Percentiles rank a stretch among this genome's conserved stretches.
phyloP scores from a whole-genome alignment of 2,329 filamentous ascomycete species.

The Hirsutella rhossiliensis region DNA sequence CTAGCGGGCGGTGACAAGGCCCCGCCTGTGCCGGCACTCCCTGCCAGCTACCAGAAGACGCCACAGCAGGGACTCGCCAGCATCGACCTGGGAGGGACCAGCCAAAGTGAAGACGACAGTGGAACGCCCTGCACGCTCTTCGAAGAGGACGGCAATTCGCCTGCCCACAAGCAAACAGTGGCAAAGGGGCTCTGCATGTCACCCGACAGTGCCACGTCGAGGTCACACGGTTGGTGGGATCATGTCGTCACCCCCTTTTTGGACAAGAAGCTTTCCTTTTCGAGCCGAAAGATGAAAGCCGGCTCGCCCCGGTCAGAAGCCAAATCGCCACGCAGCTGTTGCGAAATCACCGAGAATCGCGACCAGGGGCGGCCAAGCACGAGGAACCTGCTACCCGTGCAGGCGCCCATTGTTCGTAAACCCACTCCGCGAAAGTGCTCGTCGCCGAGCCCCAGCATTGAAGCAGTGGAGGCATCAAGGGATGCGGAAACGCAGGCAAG shows the following conservation, averaged over 20 bases:
- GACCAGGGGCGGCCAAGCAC: slow-evolving; percentile 8
- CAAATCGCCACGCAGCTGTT: slow-evolving; percentile 25
- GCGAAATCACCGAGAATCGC: slow-evolving; percentile 6
- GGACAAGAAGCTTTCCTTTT: slow-evolving; percentile 31
- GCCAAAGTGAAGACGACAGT: slow-evolving; percentile 35
- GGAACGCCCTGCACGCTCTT: slow-evolving; percentile 54
- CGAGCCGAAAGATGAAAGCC: slow-evolving; percentile 21
- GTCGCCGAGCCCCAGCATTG: slow-evolving; percentile 13
- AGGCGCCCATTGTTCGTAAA: slow-evolving; percentile 22
- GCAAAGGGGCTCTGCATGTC: slow-evolving; percentile 23
- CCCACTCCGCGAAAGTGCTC: slow-evolving; percentile 23
- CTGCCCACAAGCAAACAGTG: slow-evolving; percentile 25
- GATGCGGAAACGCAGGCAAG: not conserved
- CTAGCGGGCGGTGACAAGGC: slow-evolving; percentile 20
- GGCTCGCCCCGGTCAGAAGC: slow-evolving; percentile 17
- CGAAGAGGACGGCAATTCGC: slow-evolving; percentile 50
- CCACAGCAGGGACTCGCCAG: slow-evolving; percentile 23
- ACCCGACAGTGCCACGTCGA: slow-evolving; percentile 39
- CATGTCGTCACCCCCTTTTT: slow-evolving; percentile 60
- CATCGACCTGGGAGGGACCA: slow-evolving; percentile 15
- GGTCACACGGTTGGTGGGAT: slow-evolving; percentile 67
- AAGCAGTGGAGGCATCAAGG: slow-evolving; percentile 1
- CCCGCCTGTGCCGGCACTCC: slow-evolving; percentile 50
- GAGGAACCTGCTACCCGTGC: slow-evolving; percentile 8
- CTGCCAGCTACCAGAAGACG: slow-evolving; percentile 26